Evolutionary conservation across 768 basidiomycete species (phyloP).

Genomic region (Lentinula lateritia): DNA sequence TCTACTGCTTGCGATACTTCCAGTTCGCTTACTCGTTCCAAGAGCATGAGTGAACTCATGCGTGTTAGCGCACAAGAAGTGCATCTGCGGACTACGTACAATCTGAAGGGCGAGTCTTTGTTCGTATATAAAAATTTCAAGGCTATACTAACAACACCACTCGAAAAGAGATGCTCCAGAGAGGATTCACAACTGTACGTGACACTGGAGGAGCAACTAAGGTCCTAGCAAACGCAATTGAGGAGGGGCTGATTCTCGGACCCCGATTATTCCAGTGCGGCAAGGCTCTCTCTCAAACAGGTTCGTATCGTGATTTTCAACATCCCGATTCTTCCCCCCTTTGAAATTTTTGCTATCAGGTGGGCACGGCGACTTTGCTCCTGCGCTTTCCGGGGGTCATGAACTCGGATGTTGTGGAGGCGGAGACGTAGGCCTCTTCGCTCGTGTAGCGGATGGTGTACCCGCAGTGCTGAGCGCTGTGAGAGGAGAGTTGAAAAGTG

Average conservation of each 20-base stretch:
- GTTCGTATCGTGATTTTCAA: constrained; percentile 6
- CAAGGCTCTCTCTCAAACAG: constrained; percentile 33
- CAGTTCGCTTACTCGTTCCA: neutral
- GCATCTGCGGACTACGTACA: constrained; percentile 29
- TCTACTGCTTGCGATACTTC: neutral
- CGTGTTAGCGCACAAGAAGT: constrained; percentile 25
- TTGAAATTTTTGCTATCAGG: constrained; percentile 13
- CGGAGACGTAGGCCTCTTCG: constrained; percentile 18
- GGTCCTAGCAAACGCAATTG: constrained; percentile 29
- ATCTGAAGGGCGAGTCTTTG: constrained; percentile 23
- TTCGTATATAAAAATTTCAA: too few relatives aligned
- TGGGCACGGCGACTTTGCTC: constrained; percentile 31
- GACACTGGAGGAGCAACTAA: constrained; percentile 34
- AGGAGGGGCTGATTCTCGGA: constrained; percentile 30
- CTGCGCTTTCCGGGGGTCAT: constrained; percentile 12
- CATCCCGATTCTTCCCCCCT: neutral
- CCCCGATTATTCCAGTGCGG: constrained; percentile 35
- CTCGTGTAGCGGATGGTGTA: constrained; percentile 30
- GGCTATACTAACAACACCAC: too few relatives aligned
- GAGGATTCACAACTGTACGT: constrained; percentile 35
- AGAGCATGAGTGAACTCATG: constrained; percentile 30
- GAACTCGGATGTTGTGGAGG: constrained; percentile 30
- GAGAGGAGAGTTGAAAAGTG: constrained; percentile 30
- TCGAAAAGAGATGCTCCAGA: constrained; percentile 27
- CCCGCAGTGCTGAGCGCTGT: constrained; percentile 29